A percentile compares a stretch with the other conserved stretches of the same genome.
These are phyloP conservation scores for Mucor lusitanicus DNA, from an alignment of 371 early-diverging fungal genomes.

Conservation along the genomic window DNA sequence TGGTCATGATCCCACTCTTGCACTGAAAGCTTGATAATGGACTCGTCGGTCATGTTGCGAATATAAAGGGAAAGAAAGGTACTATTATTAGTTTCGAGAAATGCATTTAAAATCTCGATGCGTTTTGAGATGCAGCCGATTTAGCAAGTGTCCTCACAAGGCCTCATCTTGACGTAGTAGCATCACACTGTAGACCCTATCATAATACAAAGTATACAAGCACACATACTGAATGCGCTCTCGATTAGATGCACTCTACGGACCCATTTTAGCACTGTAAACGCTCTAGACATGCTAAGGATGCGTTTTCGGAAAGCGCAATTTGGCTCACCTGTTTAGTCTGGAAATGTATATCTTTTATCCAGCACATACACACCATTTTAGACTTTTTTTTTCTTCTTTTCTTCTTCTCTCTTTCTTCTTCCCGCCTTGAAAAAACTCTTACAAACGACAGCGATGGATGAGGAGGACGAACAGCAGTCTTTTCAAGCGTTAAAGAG, in stretches of 20 bases:
- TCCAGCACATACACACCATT: background rate
- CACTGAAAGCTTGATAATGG: conserved; percentile 27
- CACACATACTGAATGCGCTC: too few species aligned
- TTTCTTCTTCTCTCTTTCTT: background rate
- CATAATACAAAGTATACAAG: too few species aligned
- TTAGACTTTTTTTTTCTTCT: background rate
- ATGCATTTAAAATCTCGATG: background rate
- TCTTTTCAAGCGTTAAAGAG: conserved; percentile 25
- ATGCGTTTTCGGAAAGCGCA: too few species aligned
- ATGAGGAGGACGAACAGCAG: conserved; percentile 20
- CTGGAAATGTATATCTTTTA: background rate
- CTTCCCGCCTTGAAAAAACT: background rate
- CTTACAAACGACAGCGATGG: background rate
- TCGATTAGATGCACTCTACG: too few species aligned
- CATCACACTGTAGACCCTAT: too few species aligned
- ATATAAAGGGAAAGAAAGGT: background rate
- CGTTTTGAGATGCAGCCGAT: background rate
- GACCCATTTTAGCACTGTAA: too few species aligned
- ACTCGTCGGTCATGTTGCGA: conserved; percentile 1
- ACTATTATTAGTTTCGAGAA: background rate
- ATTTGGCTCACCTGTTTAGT: background rate
- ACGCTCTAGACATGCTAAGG: too few species aligned
- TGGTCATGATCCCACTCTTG: conserved; percentile 29
- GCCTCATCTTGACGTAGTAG: too few species aligned
- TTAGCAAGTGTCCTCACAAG: too few species aligned